A percentile compares a stretch with the other conserved stretches of the same genome.
Evolutionary conservation across 2,329 filamentous ascomycete genomes (phyloP).

Genomic region (Trichoderma asperellum): DNA sequence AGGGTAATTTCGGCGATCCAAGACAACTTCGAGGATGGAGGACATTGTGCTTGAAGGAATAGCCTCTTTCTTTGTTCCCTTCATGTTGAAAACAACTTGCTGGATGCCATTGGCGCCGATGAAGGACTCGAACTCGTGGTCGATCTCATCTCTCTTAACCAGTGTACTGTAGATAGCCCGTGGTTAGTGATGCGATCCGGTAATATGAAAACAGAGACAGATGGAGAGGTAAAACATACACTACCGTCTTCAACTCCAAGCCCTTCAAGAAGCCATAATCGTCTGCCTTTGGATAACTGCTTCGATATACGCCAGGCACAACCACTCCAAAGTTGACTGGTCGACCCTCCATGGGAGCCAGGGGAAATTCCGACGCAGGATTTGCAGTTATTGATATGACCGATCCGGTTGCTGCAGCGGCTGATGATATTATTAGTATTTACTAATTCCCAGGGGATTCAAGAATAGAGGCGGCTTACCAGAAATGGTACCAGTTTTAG

Average conservation of each 20-base stretch:
- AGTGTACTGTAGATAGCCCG: slow-evolving; percentile 54
- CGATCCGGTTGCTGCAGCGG: neutral
- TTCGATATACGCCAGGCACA: slow-evolving; percentile 75
- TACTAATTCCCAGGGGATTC: neutral
- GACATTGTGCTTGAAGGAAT: slow-evolving; percentile 71
- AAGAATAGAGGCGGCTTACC: neutral
- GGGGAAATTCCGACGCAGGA: slow-evolving; percentile 31
- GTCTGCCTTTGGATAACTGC: slow-evolving; percentile 73
- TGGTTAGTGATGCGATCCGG: neutral
- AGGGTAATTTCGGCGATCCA: slow-evolving; percentile 75
- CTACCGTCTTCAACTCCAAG: slow-evolving; percentile 75
- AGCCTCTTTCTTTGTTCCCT: slow-evolving; percentile 82
- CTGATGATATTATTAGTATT: neutral
- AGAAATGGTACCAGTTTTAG: neutral
- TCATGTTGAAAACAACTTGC: slow-evolving; percentile 76
- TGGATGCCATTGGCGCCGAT: slow-evolving; percentile 68
- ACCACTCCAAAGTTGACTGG: slow-evolving; percentile 80
- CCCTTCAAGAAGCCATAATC: slow-evolving; percentile 72
- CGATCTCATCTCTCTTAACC: slow-evolving; percentile 63
- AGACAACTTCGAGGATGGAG: slow-evolving; percentile 70
- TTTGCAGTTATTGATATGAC: slow-evolving; percentile 16
- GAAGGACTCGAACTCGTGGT: slow-evolving; percentile 61
- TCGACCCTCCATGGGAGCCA: slow-evolving; percentile 37
- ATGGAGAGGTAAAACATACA: slow-evolving; percentile 56
- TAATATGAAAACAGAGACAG: neutral